These are phyloP conservation scores for Toxoplasma gondii DNA, from an alignment of 169 alveolate species.

Conservation along the genomic window DNA sequence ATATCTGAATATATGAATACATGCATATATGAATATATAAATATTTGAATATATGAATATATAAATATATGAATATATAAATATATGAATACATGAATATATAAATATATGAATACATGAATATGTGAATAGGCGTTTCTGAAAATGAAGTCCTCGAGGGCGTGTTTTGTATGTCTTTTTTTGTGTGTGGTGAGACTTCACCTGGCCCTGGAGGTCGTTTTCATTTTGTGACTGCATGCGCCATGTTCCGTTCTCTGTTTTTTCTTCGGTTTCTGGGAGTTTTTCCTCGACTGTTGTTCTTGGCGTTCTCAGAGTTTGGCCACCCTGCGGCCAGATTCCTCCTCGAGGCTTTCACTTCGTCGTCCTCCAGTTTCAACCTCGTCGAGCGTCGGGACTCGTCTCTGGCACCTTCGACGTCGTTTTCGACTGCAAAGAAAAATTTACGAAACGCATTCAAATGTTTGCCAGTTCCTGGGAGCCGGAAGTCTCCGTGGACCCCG, in stretches of 20 bases:
- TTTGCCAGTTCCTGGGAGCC: slow-evolving; percentile 30
- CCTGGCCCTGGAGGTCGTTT: too few relatives aligned
- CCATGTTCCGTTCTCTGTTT: too few relatives aligned
- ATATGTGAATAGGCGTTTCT: background rate
- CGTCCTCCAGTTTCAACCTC: slow-evolving; percentile 16
- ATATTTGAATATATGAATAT: background rate
- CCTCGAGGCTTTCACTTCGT: background rate
- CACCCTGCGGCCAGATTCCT: background rate
- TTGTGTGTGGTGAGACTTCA: too few relatives aligned
- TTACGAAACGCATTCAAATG: background rate
- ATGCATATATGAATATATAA: too few relatives aligned
- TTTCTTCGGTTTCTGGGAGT: too few relatives aligned
- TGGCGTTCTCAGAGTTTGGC: slow-evolving; percentile 28
- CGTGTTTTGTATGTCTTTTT: too few relatives aligned
- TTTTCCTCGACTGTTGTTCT: background rate
- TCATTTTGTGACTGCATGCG: too few relatives aligned
- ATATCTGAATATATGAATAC: background rate
- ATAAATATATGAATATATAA: background rate
- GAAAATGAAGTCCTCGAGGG: background rate
- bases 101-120: background rate
- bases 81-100: background rate
- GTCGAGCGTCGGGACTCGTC: background rate
- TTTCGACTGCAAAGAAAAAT: background rate
- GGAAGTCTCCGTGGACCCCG: background rate
- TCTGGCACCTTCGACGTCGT: background rate